A percentile compares a stretch with the other conserved stretches of the same genome.
phyloP scores from a whole-genome alignment of 257 asterid genomes.

The Prunella vulgaris region DNA sequence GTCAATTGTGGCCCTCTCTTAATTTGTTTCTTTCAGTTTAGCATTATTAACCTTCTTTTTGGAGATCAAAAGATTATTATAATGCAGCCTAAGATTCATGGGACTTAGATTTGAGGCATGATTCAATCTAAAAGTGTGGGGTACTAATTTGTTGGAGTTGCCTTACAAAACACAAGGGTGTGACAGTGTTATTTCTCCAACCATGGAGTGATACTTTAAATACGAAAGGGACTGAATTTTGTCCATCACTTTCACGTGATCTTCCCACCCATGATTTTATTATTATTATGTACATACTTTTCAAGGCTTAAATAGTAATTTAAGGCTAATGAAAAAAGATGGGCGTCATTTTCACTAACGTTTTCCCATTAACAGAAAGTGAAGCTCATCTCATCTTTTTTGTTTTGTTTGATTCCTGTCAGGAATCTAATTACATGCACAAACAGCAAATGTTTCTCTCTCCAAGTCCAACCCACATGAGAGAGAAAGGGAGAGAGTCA shows the following conservation, averaged over 20 bases:
- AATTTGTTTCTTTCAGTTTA: not conserved
- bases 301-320: slow-evolving; percentile 10
- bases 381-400: slow-evolving; percentile 11
- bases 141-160: slow-evolving; percentile 52
- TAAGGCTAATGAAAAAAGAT: slow-evolving; percentile 14
- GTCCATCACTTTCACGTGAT: slow-evolving; percentile 58
- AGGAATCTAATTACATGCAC: not conserved
- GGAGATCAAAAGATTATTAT: not conserved
- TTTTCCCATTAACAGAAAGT: slow-evolving; percentile 10
- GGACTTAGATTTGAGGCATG: slow-evolving; percentile 25
- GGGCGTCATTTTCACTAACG: slow-evolving; percentile 28
- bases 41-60: not conserved
- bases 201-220: slow-evolving; percentile 9
- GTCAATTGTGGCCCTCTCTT: not conserved
- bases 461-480: slow-evolving; percentile 33
- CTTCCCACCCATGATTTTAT: slow-evolving; percentile 24
- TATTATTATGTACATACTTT: not conserved
- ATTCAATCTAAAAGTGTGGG: slow-evolving; percentile 43
- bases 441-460: slow-evolving; percentile 6
- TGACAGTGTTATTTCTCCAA: slow-evolving; percentile 47
- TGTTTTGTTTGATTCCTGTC: slow-evolving; percentile 13
- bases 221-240: slow-evolving; percentile 30
- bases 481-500: slow-evolving; percentile 14
- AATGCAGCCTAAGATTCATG: slow-evolving; percentile 28
- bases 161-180: slow-evolving; percentile 29